Evolutionary conservation across 2,329 filamentous ascomycete species (phyloP).

Genomic region (Huntiella moniliformis): DNA sequence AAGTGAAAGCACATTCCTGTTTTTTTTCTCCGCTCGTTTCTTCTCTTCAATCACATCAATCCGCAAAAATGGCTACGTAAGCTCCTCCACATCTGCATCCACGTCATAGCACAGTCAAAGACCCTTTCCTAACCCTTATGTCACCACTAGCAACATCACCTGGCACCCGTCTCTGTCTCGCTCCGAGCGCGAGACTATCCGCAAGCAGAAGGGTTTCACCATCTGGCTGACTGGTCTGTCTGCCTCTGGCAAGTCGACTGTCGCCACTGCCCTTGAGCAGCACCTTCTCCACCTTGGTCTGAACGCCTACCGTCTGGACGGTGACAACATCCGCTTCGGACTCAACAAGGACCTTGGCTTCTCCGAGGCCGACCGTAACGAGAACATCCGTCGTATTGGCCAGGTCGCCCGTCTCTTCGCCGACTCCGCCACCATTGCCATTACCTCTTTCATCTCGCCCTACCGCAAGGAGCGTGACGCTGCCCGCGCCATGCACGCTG

Average conservation of each 20-base stretch:
- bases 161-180: conserved; percentile 73
- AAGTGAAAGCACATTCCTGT: not conserved
- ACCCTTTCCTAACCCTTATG: not conserved
- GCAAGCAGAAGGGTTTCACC: conserved; percentile 77
- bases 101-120: not conserved
- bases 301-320: conserved; percentile 81
- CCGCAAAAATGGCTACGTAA: conserved; percentile 10
- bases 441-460: conserved; percentile 94
- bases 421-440: conserved; percentile 67
- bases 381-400: conserved; percentile 93
- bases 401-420: conserved; percentile 97
- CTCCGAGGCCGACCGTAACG: conserved; percentile 77
- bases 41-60: not conserved
- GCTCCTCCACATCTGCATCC: not conserved
- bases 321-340: conserved; percentile 95
- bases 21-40: conserved; percentile 1
- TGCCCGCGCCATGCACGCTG: conserved; percentile 62
- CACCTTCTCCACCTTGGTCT: conserved; percentile 76
- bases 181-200: conserved; percentile 52
- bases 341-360: conserved; percentile 97
- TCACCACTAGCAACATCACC: conserved; percentile 55
- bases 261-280: conserved; percentile 91
- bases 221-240: conserved; percentile 97
- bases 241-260: conserved; percentile 90
- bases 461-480: conserved; percentile 73